Evolutionary conservation across 2,329 filamentous ascomycete genomes (phyloP).

Genomic region (Phialophora macrospora): DNA sequence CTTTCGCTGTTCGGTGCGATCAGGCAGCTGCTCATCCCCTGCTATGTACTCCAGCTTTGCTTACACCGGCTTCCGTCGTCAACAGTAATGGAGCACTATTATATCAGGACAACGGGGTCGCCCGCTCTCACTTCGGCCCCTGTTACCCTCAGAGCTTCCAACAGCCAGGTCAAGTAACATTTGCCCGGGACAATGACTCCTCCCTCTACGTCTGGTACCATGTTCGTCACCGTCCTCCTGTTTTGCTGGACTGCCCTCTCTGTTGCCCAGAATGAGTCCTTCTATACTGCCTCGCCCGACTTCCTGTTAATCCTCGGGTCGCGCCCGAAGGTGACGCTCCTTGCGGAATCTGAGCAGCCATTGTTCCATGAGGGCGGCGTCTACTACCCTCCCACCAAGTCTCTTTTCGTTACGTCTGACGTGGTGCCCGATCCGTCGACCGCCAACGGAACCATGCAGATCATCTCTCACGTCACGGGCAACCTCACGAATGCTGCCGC

Average conservation of each 20-base stretch:
- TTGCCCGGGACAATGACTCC: not conserved
- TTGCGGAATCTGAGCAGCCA: conserved; percentile 11
- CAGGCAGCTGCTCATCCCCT: not conserved
- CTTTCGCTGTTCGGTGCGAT: conserved; percentile 1
- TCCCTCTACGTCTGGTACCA: not conserved
- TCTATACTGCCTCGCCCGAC: conserved; percentile 8
- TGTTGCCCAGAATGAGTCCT: conserved; percentile 3
- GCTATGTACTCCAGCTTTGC: not conserved
- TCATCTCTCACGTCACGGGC: conserved; percentile 16
- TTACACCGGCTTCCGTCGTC: not conserved
- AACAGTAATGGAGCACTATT: not conserved
- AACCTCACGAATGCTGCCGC: conserved; percentile 4
- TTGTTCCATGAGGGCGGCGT: conserved; percentile 22
- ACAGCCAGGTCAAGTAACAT: not conserved
- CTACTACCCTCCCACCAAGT: conserved; percentile 16
- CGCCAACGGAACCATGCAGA: conserved; percentile 9
- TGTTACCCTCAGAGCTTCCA: not conserved
- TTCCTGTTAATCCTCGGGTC: conserved; percentile 12
- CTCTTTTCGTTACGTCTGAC: conserved; percentile 16
- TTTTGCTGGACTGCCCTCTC: not conserved
- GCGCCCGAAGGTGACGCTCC: conserved; percentile 9
- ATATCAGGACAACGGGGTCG: not conserved
- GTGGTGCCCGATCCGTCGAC: conserved; percentile 6
- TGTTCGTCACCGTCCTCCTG: not conserved
- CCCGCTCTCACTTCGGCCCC: not conserved